Percentiles rank a stretch among this genome's conserved stretches.
Evolutionary conservation across 2,329 filamentous ascomycete species (phyloP).

Genomic region (Peltaster fructicola): DNA sequence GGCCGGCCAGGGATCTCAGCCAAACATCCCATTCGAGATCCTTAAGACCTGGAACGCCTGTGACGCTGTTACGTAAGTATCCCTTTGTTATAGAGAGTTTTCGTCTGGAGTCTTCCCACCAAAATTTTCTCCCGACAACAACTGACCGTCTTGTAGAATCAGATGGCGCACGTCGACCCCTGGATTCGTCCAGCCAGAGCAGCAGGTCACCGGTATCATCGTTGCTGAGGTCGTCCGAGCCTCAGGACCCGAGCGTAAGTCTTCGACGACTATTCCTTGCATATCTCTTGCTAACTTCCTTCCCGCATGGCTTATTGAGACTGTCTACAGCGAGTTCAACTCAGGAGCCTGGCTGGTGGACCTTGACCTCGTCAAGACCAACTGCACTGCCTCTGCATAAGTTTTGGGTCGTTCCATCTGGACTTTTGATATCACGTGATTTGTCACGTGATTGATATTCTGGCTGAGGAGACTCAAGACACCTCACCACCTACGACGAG

Average conservation of each 20-base stretch:
- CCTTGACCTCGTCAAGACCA: too few species aligned
- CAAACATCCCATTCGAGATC: constrained; percentile 15
- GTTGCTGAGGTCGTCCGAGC: constrained; percentile 9
- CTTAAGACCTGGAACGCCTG: constrained; percentile 15
- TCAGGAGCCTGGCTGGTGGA: constrained; percentile 17
- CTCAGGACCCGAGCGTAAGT: too few species aligned
- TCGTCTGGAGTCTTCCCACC: background rate
- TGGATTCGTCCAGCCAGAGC: constrained; percentile 11
- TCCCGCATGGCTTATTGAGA: constrained; percentile 13
- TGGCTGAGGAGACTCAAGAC: too few species aligned
- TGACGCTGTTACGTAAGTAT: constrained; percentile 10
- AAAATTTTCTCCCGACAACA: background rate
- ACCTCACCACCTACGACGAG: too few species aligned
- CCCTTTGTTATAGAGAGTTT: background rate
- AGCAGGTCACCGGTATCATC: constrained; percentile 14
- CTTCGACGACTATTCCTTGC: too few species aligned
- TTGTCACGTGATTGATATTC: too few species aligned
- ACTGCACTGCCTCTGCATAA: too few species aligned
- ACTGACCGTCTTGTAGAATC: too few species aligned
- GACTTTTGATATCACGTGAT: too few species aligned
- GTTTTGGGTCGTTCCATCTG: too few species aligned
- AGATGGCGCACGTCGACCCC: constrained; percentile 16
- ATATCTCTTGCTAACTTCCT: constrained; percentile 6
- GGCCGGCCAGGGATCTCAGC: constrained; percentile 15
- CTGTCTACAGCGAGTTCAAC: constrained; percentile 18